Base-by-base conservation (phyloP, 495 filamentous ascomycete species). In the Astrothelium macrocarpum region DNA sequence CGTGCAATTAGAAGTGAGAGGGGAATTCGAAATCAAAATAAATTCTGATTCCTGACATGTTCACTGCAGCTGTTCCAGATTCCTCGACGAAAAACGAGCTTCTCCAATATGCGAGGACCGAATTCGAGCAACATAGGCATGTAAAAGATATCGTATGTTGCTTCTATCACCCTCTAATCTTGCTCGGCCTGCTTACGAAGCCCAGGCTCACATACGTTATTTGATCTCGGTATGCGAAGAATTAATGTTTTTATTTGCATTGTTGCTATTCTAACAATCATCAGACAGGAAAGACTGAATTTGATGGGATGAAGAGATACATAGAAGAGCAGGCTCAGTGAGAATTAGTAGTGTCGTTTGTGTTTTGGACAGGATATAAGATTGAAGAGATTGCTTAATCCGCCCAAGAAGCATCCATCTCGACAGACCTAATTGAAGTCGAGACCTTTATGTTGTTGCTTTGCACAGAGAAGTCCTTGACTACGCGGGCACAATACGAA, bases 61-160 rank as follows among this genome's bases (percentile, higher is more conserved):
- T 72, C 60, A 79, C 77, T 16, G 71, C 75, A 60, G 75, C 72
- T 32, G 82, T 87, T 26, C 34, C 71, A 5, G 81, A 85, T 65
- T 73, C 75, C 39, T 68, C 68, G 10, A 83, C 86, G 12, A 80
- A 84, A 26, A 73, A 77, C 58, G 91, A 95, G 67, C 84, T 91
- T 65, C 79, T 80, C 36, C 74, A 76, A 31, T 93, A 89, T 78
- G 90, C 87, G 32, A 82, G 90, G 14, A 76, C 79, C 53, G 90
- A 94, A 67, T 92, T 94, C 71, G 85, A 90, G 72, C 80, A 87
- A 29, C 84, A 90, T 73, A 82, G 81, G 25, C 66, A 78, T 34
- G 86, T 93, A 26, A 85, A 83, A 1, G 90, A 95, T 71, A 66
- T 89, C 66, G 86, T 89, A 77, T 25, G 83, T 64, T 74, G 12